Base-by-base conservation (phyloP, 164 flowering plant genomes). In the Magnolia officinalis region DNA sequence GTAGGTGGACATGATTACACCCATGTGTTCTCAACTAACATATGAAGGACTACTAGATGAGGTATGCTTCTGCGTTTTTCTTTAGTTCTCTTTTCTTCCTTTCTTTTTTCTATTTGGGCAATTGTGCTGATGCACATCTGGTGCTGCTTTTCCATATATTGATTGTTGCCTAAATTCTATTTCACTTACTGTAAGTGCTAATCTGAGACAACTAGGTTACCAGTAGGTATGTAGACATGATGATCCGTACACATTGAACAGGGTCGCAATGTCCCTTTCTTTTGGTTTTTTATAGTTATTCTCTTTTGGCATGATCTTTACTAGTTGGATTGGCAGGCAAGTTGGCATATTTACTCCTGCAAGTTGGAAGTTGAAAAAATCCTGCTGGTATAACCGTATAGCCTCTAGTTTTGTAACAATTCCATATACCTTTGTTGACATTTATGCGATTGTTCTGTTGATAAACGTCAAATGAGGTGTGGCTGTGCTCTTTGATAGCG, bases 1-100 rank as follows among this genome's bases (percentile, higher is more conserved):
- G 80, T 87, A 95, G 99, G 97, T 95, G 78, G 99, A 96, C 88
- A 92, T 93, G 96, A 83, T 96, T 21, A 96, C 99, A 78, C 99
- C 99, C 20, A 91, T 96, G 97, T 92, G 93, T 79, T 68, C 96
- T 72, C 99, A 93, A 71, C 84, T 96, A 70, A 96, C 99, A 74
- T 96, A 96, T 84, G 99, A 96, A 85, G 98, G 99, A 65, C 85
- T 96, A 79, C 66, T 96, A 75, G 99, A 96, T 82, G 99, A 96
- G 99, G 99, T 93, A 82, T 65, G 67, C 61, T 11, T 11, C 16
- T 37, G 45, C 6, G 6, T 37, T 37, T 11, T 11, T 55, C 61
- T 55, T 11, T 55, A 55, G 61, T 16, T 55, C 13, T 55, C 10
- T 14, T 55, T 55, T 55, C 61, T 16, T 26, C 29, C 29, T 26